Evolutionary conservation across 352 stramenopile genomes (phyloP), one percentile per base, ranked within the genome.

Genomic region (Phytopythium ostracodes): DNA sequence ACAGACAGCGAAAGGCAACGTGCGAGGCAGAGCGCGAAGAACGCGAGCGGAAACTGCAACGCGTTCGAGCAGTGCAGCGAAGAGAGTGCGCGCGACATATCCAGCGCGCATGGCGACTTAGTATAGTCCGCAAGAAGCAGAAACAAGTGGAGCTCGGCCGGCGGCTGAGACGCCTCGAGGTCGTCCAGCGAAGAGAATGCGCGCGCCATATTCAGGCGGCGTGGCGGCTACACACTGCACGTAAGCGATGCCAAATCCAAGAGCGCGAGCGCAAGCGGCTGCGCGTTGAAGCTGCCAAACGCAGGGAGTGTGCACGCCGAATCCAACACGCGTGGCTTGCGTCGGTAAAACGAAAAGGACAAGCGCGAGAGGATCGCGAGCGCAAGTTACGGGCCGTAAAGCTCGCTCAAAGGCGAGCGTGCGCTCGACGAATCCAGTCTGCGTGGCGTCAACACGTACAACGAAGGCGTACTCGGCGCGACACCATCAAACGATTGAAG

Each of bases 21-120:
- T 15, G 9, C 31, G 52, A 24, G 22, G 50, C 47, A 43, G 27
- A 24, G 12, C 51, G 51, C 9, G 40, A 51, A 11, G 17, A 63
- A 12, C 51, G 38, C 24, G 66, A 71, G 29, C 59, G 64, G 62
- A 66, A 53, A 56, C 17, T 35, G n/a, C 68, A 63, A 56, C 67
- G 60, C 24, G 25, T 55, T 7, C 17, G 50, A 12, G 14, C 51
- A 1, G 20, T 57, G 22, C 51, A 15, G 29, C 22, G 38, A 38
- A 4, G 33, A 25, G 46, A 57, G 38, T 40, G 46, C n/a, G 62
- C 62, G 6, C 22, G 31, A 35, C 29, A 46, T 15, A 62, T 66
- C 31, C 60, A 66, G 18, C 25, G 5, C 27, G 17, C 22, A 20
- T 66, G 59, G 59, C 15, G 11, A 10, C 46, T 64, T 61, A 20